phyloP scores from a whole-genome alignment of 2,329 filamentous ascomycete species.

The Talaromyces sp. region DNA sequence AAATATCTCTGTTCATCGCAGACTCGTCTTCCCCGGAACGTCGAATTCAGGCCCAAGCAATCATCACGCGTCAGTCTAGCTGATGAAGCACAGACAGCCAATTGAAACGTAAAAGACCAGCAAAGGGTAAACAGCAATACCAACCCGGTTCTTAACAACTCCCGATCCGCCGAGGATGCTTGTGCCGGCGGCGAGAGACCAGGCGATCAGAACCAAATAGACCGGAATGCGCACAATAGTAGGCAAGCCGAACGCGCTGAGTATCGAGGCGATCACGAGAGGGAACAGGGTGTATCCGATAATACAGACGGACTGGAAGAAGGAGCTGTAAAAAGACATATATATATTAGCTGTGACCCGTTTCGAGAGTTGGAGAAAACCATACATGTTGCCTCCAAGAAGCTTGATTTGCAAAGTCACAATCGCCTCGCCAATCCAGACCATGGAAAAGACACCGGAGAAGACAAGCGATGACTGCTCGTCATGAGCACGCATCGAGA shows the following conservation, averaged over 20 bases:
- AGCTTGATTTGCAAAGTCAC: slow-evolving; percentile 98
- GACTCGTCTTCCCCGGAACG: not conserved
- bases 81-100: slow-evolving; percentile 95
- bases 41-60: not conserved
- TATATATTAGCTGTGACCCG: not conserved
- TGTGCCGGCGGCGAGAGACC: slow-evolving; percentile 91
- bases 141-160: slow-evolving; percentile 89
- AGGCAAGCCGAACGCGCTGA: slow-evolving; percentile 75
- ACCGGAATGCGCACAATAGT: slow-evolving; percentile 82
- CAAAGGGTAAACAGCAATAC: slow-evolving; percentile 87
- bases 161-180: slow-evolving; percentile 94
- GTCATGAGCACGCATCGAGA: slow-evolving; percentile 72
- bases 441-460: slow-evolving; percentile 90
- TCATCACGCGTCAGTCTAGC: slow-evolving; percentile 25
- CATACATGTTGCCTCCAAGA: slow-evolving; percentile 88
- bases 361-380: slow-evolving; percentile 2
- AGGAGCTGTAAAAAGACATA: slow-evolving; percentile 68
- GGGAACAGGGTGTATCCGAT: slow-evolving; percentile 98
- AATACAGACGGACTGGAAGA: slow-evolving; percentile 95
- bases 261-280: slow-evolving; percentile 82
- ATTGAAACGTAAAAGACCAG: slow-evolving; percentile 92
- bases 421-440: slow-evolving; percentile 94
- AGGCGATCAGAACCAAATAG: slow-evolving; percentile 79
- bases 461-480: slow-evolving; percentile 87
- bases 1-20: not conserved